phyloP scores from a whole-genome alignment of 805 yeast genomes.

The Candida nonsorbophila region DNA sequence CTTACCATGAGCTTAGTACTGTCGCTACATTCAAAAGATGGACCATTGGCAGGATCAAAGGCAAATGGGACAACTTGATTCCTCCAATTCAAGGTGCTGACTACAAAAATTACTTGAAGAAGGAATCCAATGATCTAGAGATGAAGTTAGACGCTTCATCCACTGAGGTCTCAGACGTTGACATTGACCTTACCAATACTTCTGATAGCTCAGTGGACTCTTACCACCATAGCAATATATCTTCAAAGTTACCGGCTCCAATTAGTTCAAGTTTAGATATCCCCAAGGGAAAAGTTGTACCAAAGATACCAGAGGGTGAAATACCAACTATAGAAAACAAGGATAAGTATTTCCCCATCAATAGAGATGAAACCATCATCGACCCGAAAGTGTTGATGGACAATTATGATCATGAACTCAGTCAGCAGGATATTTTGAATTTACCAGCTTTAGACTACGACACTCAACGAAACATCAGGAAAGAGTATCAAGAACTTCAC shows the following conservation, averaged over 20 bases:
- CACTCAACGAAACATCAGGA: conserved; percentile 56
- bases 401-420: conserved; percentile 52
- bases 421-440: conserved; percentile 48
- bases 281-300: conserved; percentile 37
- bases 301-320: conserved; percentile 47
- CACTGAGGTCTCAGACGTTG: too few relatives aligned
- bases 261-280: conserved; percentile 31
- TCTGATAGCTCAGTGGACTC: too few relatives aligned
- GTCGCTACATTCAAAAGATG: conserved; percentile 46
- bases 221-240: too few relatives aligned
- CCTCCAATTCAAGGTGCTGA: conserved; percentile 89
- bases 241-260: not conserved
- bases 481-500: conserved; percentile 59
- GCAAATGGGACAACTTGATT: conserved; percentile 65
- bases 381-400: conserved; percentile 52
- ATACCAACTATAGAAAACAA: conserved; percentile 34
- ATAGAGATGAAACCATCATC: conserved; percentile 28
- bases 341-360: conserved; percentile 28
- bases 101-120: too few relatives aligned
- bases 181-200: too few relatives aligned
- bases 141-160: not conserved
- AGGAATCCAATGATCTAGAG: too few relatives aligned
- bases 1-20: conserved; percentile 68
- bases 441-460: conserved; percentile 63
- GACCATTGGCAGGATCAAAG: conserved; percentile 60